Conservation (phyloP, 495 filamentous ascomycete species). For the Parmelia sp. region DNA sequence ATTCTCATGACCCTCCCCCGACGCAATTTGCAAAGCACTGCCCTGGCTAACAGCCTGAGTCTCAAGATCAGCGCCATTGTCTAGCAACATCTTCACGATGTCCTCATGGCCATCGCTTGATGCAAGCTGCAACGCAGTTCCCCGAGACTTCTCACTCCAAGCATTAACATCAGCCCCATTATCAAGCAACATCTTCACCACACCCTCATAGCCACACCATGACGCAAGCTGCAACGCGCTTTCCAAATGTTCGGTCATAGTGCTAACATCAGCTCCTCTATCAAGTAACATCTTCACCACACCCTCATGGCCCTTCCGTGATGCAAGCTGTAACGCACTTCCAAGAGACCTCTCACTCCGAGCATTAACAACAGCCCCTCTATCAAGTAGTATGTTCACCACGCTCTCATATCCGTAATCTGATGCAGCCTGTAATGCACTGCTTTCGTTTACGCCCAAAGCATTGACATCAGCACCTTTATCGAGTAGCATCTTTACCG, state of each 20-base stretch:
- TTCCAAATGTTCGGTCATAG: constrained; percentile 6
- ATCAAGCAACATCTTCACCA: constrained; percentile 28
- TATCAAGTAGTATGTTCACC: constrained; percentile 23
- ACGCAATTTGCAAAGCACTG: background rate
- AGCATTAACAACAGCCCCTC: constrained; percentile 16
- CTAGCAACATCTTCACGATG: background rate
- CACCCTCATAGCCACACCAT: constrained; percentile 27
- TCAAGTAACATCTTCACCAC: background rate
- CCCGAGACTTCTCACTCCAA: background rate
- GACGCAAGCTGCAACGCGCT: constrained; percentile 21
- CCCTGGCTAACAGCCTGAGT: no score
- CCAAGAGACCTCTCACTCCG: no score
- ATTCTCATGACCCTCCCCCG: background rate
- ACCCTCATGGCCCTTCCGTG: background rate
- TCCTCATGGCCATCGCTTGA: background rate
- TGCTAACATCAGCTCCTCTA: background rate
- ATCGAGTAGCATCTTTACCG: background rate
- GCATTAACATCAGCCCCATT: constrained; percentile 24
- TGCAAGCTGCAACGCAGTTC: background rate
- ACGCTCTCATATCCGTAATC: constrained; percentile 22
- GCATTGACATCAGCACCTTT: background rate
- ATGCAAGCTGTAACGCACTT: background rate
- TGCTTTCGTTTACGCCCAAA: background rate
- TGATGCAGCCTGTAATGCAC: constrained; percentile 22
- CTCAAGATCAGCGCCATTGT: background rate